phyloP scores from a whole-genome alignment of 2,329 filamentous ascomycete species.

The Penicillium capsulatum region DNA sequence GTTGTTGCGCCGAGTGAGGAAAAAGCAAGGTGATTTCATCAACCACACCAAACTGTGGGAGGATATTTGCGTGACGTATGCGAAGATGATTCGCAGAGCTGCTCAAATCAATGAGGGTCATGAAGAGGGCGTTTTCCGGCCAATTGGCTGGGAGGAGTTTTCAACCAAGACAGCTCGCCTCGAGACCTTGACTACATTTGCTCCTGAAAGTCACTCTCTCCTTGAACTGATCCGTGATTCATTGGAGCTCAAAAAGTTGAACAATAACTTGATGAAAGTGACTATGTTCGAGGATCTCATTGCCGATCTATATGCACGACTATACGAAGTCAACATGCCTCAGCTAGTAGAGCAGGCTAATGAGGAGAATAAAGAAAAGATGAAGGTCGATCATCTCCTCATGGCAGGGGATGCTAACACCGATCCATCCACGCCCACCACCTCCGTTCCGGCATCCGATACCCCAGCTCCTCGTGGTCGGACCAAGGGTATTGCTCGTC shows the following conservation, averaged over 20 bases:
- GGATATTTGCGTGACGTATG: conserved; percentile 55
- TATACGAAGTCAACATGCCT: conserved; percentile 39
- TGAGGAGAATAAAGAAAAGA: conserved; percentile 46
- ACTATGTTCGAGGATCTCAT: conserved; percentile 88
- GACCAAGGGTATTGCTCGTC: conserved; percentile 56
- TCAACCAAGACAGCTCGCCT: conserved; percentile 55
- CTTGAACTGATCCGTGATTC: conserved; percentile 63
- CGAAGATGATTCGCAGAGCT: conserved; percentile 54
- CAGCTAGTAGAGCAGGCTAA: conserved; percentile 39
- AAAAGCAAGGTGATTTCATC: conserved; percentile 72
- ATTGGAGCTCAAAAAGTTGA: conserved; percentile 71
- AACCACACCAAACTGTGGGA: conserved; percentile 62
- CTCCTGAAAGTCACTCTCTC: conserved; percentile 44
- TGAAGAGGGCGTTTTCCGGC: conserved; percentile 62
- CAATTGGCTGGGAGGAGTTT: conserved; percentile 63
- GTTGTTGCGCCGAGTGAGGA: conserved; percentile 72
- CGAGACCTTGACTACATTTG: conserved; percentile 55
- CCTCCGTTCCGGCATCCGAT: conserved; percentile 32
- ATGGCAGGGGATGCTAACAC: conserved; percentile 35
- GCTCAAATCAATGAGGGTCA: conserved; percentile 57
- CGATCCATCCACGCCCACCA: conserved; percentile 29
- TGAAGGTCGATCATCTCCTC: conserved; percentile 47
- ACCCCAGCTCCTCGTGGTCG: conserved; percentile 38
- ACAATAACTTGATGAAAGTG: conserved; percentile 81
- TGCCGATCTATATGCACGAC: conserved; percentile 75